Base-by-base conservation (phyloP, 2,329 filamentous ascomycete genomes). In the Stachybotrys chlorohalonatus region DNA sequence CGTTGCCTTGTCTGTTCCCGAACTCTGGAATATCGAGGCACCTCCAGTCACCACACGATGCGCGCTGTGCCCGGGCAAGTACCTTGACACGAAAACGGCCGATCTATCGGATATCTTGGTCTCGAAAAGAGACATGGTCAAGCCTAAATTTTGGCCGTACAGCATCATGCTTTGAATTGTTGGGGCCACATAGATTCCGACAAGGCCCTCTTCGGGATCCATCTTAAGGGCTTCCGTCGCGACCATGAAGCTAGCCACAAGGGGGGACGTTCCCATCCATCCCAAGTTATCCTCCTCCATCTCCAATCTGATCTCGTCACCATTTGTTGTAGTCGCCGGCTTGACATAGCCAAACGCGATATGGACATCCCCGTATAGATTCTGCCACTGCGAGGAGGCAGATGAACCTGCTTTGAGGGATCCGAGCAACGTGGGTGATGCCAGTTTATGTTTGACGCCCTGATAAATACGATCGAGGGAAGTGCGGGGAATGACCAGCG, bases 181-280 rank as follows among this genome's bases (percentile, higher is more conserved):
- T 6, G 57, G 58, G 7, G 64, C 58, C 1, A 74, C 55, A 24
- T 57, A 62, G 7, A 78, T 56, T 6, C 68, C 66, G 15, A 75
- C 62, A 8, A 61, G 53, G 1, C 64, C 59, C 5, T 62, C 63
- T 36, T 61, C 59, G 6, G 66, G 66, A 45, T 73, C 67, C 6
- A 64, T 54, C 47, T 71, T 68, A 0, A 77, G 60, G 1, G 64
- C 56, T 4, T 61, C 59, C 1, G 72, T 63, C 3, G 74, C 68
- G 5, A 72, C 70, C 30, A 72, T 69, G 60, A 75, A 77, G 0
- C 73, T 73, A 3, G 66, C 71, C 48, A 77, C 55, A 16, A 79
- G 59, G 1, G 72, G 59, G 6, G 73, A 70, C 0, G 61, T 57
- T 8, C 74, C 73, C 0, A 59, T 55, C 73, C 70, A 76, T 13